Evolutionary conservation across 2,329 filamentous ascomycete species (phyloP), one percentile per base, ranked within the genome.

Genomic region (Microdochium bolleyi): DNA sequence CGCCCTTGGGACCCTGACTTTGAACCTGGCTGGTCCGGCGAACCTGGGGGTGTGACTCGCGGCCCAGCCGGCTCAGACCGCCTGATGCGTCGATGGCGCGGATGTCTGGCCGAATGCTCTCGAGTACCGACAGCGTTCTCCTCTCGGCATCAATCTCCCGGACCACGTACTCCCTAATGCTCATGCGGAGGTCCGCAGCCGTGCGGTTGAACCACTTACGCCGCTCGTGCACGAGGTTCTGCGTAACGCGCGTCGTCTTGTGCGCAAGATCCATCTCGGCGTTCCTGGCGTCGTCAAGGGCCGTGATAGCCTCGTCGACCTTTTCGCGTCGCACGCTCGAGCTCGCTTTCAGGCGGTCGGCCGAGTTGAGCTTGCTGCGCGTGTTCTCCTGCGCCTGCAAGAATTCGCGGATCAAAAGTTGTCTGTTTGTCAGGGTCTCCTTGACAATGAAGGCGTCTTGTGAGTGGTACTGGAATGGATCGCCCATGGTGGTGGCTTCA

Each of bases 361-460:
- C 91, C 1, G 92, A 89, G 57, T 85, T 84, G 38, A 94, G 82
- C 68, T 91, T 94, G 69, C 83, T 89, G 57, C 88, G 84, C 1
- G 92, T 91, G 22, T 77, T 78, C 66, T 95, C 88, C 67, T 97
- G 92, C 1, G 94, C 92, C 70, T 96, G 90, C 24, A 95, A 73
- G 55, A 97, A 84, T 64, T 99, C 94, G 54, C 94, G 90, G 46
- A 96, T 87, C 21, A 99, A 80, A 57, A 99, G 96, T 71, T 99
- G 94, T 13, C 94, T 88, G 73, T 99, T 99, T 3, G 94, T 99
- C 57, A 99, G 80, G 11, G 92, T 96, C 67, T 99, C 94, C 70
- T 99, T 99, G 60, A 97, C 94, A 61, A 97, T 95, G 66, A 96
- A 95, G 48, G 94, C 89, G 69, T 99, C 94, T 53, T 89, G 86